Base-by-base conservation (phyloP, 2,329 filamentous ascomycete species). In the Sporothrix euskadiensis region DNA sequence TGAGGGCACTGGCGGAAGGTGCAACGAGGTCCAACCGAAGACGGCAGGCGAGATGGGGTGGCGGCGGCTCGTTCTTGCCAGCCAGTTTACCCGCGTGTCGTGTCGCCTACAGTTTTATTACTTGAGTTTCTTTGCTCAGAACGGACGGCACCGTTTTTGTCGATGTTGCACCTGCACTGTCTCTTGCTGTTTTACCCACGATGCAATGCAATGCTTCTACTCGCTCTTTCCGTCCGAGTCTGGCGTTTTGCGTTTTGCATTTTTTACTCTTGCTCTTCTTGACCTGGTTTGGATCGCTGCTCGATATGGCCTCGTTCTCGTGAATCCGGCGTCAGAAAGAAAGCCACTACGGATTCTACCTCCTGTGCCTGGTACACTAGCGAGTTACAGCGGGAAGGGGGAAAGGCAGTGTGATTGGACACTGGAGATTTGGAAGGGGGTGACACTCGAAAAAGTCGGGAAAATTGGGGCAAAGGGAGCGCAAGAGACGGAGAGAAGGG, bases 291-390 rank as follows among this genome's bases (percentile, higher is more conserved):
- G 39, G 41, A 47, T 47, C 39, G 41, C 47, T 44, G 22, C 54
- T 26, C 65, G 65, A 69, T 35, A 65, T 52, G 35, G 69, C 22
- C 52, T 68, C 66, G 44, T 59, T 47, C 35, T 61, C 39, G 35
- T 52, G 68, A 52, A 49, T 71, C 69, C 61, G 73, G 69, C 39
- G 73, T 71, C 49, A 68, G 73, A 73, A 61, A 72, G 49, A 59
- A 74, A 49, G 61, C 61, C 63, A 65, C 69, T 22, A 32, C 54
- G 52, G 59, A 22, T 71, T 73, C 57, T 61, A 26, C 52, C 54
- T 71, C 54, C 35, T 65, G 56, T 72, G 66, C 66, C 52, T 74
- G 65, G 65, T 32, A 65, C 73, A 72, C 71, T 74, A 74, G 73
- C 71, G 66, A 71, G 73, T 74, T 72, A 71, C 73, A 74, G 57